Base-by-base conservation (phyloP, 2,329 filamentous ascomycete species). In the Calycina herbarum region DNA sequence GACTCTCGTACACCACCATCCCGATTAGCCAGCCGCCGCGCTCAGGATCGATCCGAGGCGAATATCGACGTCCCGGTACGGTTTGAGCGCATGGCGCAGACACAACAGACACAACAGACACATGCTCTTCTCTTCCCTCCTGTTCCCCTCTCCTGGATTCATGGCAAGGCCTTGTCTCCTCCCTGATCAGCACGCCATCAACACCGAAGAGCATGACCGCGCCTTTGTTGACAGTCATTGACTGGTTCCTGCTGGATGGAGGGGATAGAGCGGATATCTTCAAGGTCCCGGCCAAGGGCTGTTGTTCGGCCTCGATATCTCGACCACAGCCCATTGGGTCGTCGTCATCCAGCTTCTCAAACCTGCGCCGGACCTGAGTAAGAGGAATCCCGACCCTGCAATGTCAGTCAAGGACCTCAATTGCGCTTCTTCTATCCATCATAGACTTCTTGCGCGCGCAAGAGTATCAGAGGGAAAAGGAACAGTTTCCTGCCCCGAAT, bases 281-380 rank as follows among this genome's bases (percentile, higher is more conserved):
- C 61, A 54, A 54, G 57, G 61, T 65, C 15, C 27, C 64, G 69
- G 69, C 70, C 71, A 64, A 57, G 61, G 61, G 61, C 51, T 66
- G 70, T 69, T 66, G 71, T 72, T 70, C 66, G 70, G 67, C 59
- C 40, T 66, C 64, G 59, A 20, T 59, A 64, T 64, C 60, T 61
- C 61, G 67, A 60, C 42, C 62, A 42, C 45, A 57, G 57, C 40
- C 61, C 67, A 73, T 73, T 73, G 72, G 72, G 57, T 70, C 69
- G 65, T 69, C 69, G 66, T 69, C 68, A 66, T 69, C 68, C 35
- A 64, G 63, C 59, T 62, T 61, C 66, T 62, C 66, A 69, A 69
- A 67, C 65, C 62, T 62, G 61, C 66, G 58, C 62, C 24, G 17
- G 56, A n/a, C 7, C 20, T 62, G 60, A 64, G 58, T 56, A 64